Evolutionary conservation across 441 rosid genomes (phyloP), one percentile per base, ranked within the genome.

Genomic region (Cnidoscolus chayamansa): DNA sequence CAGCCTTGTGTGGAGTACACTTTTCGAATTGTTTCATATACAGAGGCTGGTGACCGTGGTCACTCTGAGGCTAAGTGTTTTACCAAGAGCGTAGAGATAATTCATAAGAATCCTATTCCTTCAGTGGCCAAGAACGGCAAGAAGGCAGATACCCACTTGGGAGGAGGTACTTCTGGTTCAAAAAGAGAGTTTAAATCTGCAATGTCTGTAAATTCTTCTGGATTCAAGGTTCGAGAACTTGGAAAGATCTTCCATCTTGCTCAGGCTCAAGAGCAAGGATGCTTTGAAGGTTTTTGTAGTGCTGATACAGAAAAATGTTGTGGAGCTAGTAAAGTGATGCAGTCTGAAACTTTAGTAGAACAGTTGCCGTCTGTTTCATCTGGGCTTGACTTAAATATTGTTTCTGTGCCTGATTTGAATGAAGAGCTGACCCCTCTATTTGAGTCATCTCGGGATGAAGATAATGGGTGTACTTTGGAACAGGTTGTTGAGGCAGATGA

Each of bases 11-110:
- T 96, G 0, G 93, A 90, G 79, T 94, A 94, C 75, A 85, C 86
- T 45, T 91, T 95, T 57, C 88, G 93, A 53, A 83, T 95, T 76
- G 81, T 91, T 68, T 95, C 99, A 72, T 80, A 81, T 73, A 85
- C 90, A 30, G 90, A 86, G 54, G 77, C 80, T 35, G 94, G 94
- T 72, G 86, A 85, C 67, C 77, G 83, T 70, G 99, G 97, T 56
- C 95, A 95, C 78, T 95, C 98, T 5, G 95, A 93, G 63, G 95
- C 86, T 5, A 88, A 82, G 80, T 91, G 97, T 83, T 93, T 93
- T 77, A 95, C 97, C 51, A 88, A 88, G 78, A 95, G 99, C 65
- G 73, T 85, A 30, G 99, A 91, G 86, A 83, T 95, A 73, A 55
- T 85, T 70, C 83, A 78, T 59, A 88, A 81, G 81, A 78, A 76